Conservation (phyloP, 768 basidiomycete species). For the Lentinula raphanica region DNA sequence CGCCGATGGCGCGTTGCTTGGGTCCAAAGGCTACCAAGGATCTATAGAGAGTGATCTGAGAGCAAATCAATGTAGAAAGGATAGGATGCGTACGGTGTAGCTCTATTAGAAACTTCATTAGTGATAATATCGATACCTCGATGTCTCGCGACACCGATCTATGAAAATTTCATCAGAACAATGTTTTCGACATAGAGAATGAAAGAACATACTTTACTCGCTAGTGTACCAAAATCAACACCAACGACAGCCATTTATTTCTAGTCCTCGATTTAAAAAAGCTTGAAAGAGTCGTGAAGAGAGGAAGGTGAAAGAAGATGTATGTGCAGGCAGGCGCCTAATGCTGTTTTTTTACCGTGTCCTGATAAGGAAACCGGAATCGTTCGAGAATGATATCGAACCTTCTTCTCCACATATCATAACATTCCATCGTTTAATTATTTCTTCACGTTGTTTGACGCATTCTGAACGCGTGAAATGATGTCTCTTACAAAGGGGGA, state of each 20-base stretch:
- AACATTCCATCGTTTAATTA: neutral
- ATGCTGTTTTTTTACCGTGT: neutral
- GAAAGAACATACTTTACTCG: slow-evolving; percentile 64
- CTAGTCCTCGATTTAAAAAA: neutral
- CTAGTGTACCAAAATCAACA: slow-evolving; percentile 87
- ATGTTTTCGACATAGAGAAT: slow-evolving; percentile 5
- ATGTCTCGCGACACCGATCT: slow-evolving; percentile 95
- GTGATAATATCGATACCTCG: slow-evolving; percentile 98
- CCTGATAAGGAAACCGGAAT: neutral
- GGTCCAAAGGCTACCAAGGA: slow-evolving; percentile 93
- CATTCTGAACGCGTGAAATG: too few species aligned
- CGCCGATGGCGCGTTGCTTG: slow-evolving; percentile 88
- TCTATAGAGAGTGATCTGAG: slow-evolving; percentile 36
- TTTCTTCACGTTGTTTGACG: too few species aligned
- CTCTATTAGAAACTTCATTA: slow-evolving; percentile 96
- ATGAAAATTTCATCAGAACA: neutral
- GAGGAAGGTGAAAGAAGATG: slow-evolving; percentile 1
- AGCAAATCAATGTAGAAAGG: neutral
- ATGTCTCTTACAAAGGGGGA: too few species aligned
- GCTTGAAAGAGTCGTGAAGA: slow-evolving; percentile 17
- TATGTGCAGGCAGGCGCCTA: neutral
- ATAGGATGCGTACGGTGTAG: slow-evolving; percentile 73
- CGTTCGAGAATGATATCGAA: neutral
- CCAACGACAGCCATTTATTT: slow-evolving; percentile 86
- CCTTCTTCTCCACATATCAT: neutral